phyloP scores from a whole-genome alignment of 352 stramenopile species.

The Phytopythium cucurbitacearum region DNA sequence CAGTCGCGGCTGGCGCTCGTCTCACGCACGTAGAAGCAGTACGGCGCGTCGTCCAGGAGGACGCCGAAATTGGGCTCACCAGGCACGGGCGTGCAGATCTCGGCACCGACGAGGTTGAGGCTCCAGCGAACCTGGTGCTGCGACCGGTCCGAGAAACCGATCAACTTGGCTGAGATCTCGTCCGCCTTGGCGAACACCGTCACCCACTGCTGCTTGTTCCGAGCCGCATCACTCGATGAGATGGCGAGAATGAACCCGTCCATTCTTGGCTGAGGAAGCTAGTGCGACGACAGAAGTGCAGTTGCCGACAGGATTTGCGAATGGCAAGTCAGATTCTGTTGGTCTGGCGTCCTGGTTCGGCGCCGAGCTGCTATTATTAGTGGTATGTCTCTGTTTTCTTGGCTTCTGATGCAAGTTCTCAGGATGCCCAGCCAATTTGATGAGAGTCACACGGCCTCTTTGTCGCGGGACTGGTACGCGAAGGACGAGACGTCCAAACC shows the following conservation, averaged over 20 bases:
- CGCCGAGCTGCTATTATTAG: conserved; percentile 9
- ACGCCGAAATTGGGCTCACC: conserved; percentile 44
- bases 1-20: conserved; percentile 28
- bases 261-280: conserved; percentile 17
- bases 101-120: conserved; percentile 35
- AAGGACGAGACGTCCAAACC: conserved; percentile 58
- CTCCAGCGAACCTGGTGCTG: conserved; percentile 49
- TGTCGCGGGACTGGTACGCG: conserved; percentile 29
- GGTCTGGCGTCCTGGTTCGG: conserved; percentile 8
- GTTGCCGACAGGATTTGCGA: no score
- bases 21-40: conserved; percentile 59
- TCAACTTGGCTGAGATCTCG: conserved; percentile 58
- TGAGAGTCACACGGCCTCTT: conserved; percentile 1
- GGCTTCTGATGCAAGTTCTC: no score
- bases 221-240: conserved; percentile 16
- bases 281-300: no score
- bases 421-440: no score
- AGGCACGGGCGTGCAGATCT: conserved; percentile 54
- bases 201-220: conserved; percentile 39
- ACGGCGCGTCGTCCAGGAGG: conserved; percentile 39
- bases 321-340: neutral
- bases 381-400: neutral
- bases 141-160: conserved; percentile 47
- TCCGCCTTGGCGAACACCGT: conserved; percentile 55
- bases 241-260: conserved; percentile 44